Evolutionary conservation across 1,284 basidiomycete genomes (phyloP), one percentile per base, ranked within the genome.

Genomic region (Cutaneotrichosporon dermatis): DNA sequence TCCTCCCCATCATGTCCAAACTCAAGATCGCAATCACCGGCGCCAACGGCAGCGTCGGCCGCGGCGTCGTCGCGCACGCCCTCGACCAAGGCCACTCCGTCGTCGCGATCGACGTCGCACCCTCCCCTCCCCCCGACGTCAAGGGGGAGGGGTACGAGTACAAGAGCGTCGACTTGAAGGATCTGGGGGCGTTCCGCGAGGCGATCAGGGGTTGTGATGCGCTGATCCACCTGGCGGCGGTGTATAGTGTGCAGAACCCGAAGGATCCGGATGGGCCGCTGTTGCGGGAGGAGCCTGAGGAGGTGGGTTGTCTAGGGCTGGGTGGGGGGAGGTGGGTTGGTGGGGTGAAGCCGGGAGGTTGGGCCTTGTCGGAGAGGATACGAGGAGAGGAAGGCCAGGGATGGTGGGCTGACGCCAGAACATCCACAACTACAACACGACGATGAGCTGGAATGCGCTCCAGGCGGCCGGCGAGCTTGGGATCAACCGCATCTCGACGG

Each of bases 401-500:
- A 9, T 25, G 33, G 15, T 25, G 8, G 3, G 8, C 48, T 51
- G 9, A 43, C 48, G 1, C 25, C 49, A 72, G 69, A 56, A 59
- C 9, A 62, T 75, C 0, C 70, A 76, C 64, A 75, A 73, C 56
- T 59, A 43, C 36, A 76, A 76, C 60, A 67, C 67, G 25, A 53
- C 69, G 6, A 71, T 71, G 70, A 71, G 69, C 5, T 78, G 68
- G 64, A 77, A 77, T 46, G 70, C 71, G 2, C 65, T 78, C 10
- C 61, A 52, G 25, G 69, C 73, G 15, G 75, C 75, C 5, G 69
- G 63, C 0, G 69, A 86, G 82, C 77, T 88, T 35, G 85, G 84
- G 2, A 88, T 89, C 69, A 81, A 79, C 33, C 81, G 84, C 5
- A 76, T 89, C 35, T 86, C 84, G 1, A 83, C 86, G 70, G 88